A percentile compares a stretch with the other conserved stretches of the same genome.
These are phyloP conservation scores for Rubia occidens DNA, from an alignment of 305 asterid genomes.

Conservation along the genomic window DNA sequence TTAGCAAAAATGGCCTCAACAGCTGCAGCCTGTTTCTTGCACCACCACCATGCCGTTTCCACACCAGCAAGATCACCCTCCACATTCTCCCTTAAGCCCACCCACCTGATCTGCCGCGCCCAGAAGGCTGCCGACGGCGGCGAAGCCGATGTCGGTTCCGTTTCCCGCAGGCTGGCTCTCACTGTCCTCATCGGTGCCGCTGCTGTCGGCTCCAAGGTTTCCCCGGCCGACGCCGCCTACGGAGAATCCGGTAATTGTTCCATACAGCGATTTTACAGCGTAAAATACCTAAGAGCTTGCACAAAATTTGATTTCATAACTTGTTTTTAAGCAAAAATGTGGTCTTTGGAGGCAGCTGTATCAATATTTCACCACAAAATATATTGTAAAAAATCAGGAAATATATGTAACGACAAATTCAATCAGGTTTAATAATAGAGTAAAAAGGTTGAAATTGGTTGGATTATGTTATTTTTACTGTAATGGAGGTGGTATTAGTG, in stretches of 20 bases:
- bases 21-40: slow-evolving; percentile 61
- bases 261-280: background rate
- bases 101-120: slow-evolving; percentile 36
- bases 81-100: slow-evolving; percentile 31
- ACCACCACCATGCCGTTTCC: slow-evolving; percentile 51
- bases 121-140: slow-evolving; percentile 27
- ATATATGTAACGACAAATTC: too few species aligned
- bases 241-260: slow-evolving; percentile 76
- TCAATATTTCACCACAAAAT: too few species aligned
- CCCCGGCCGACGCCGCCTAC: slow-evolving; percentile 97
- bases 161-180: slow-evolving; percentile 74
- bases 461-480: too few species aligned
- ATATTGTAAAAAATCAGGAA: too few species aligned
- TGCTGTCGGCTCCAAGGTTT: slow-evolving; percentile 65
- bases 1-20: slow-evolving; percentile 52
- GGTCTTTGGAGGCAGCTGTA: too few species aligned
- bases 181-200: slow-evolving; percentile 74
- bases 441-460: too few species aligned
- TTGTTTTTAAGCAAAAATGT: too few species aligned
- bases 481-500: too few species aligned
- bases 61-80: slow-evolving; percentile 36
- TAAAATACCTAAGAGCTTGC: background rate
- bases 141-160: slow-evolving; percentile 21
- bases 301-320: background rate
- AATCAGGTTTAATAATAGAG: too few species aligned